Conservation (phyloP, 2,329 filamentous ascomycete genomes). For the Aureobasidium subglaciale region DNA sequence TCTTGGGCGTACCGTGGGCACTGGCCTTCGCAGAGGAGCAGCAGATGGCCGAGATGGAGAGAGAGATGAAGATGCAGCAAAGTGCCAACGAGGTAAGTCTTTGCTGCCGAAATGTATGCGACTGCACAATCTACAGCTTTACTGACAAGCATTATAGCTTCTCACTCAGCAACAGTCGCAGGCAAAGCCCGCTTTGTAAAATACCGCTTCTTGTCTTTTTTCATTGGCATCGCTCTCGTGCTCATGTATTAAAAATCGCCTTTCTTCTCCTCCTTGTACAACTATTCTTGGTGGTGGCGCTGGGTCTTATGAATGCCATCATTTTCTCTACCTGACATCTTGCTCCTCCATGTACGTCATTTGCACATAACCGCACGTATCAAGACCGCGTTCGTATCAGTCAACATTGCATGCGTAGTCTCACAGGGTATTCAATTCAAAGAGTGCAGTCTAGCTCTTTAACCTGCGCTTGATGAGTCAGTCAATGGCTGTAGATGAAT, state of each 20-base stretch:
- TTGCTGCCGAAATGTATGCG: background rate
- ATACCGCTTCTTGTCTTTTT: background rate
- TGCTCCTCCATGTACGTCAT: no score
- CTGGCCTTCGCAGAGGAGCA: slow-evolving; percentile 93
- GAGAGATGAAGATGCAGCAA: slow-evolving; percentile 94
- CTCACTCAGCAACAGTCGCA: slow-evolving; percentile 11
- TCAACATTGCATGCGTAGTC: no score
- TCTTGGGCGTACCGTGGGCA: slow-evolving; percentile 89
- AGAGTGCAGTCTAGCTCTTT: no score
- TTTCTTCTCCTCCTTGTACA: slow-evolving; percentile 6
- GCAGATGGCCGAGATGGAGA: slow-evolving; percentile 94
- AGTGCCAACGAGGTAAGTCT: slow-evolving; percentile 66
- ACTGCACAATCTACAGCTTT: background rate
- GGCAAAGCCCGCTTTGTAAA: slow-evolving; percentile 14
- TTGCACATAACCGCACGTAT: no score
- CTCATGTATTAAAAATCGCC: slow-evolving; percentile 5
- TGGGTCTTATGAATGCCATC: background rate
- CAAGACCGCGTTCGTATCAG: no score
- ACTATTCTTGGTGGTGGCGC: slow-evolving; percentile 4
- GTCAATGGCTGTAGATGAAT: no score
- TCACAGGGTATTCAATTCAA: no score
- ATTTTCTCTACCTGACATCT: no score
- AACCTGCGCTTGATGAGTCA: no score
- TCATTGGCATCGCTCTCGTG: background rate
- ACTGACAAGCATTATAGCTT: background rate